phyloP scores from a whole-genome alignment of 768 basidiomycete genomes.

The Porpolomopsis calyptriformis region DNA sequence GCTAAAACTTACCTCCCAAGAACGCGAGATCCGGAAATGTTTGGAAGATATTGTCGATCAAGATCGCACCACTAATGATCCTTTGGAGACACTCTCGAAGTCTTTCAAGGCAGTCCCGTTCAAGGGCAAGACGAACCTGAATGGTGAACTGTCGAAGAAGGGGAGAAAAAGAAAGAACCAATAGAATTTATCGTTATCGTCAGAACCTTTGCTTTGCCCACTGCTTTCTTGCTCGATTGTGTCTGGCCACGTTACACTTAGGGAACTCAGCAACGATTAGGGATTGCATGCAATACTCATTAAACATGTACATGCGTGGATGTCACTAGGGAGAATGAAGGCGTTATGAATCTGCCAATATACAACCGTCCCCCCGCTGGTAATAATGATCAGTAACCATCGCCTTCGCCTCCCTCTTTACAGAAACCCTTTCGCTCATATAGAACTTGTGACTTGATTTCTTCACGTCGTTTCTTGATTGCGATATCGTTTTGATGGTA shows the following conservation, averaged over 20 bases:
- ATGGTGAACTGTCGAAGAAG: slow-evolving; percentile 41
- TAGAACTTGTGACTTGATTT: slow-evolving; percentile 70
- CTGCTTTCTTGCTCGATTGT: slow-evolving; percentile 9
- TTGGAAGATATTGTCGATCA: slow-evolving; percentile 63
- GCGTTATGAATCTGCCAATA: slow-evolving; percentile 19
- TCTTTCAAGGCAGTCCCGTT: slow-evolving; percentile 28
- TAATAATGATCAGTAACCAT: slow-evolving; percentile 59
- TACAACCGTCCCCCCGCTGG: neutral
- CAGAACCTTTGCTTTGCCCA: slow-evolving; percentile 10
- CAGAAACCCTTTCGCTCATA: slow-evolving; percentile 83
- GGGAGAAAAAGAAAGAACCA: slow-evolving; percentile 47
- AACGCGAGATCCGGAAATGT: slow-evolving; percentile 66
- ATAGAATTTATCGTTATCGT: slow-evolving; percentile 14
- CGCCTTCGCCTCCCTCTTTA: slow-evolving; percentile 92
- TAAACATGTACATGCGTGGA: neutral
- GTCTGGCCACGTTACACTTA: too few relatives aligned
- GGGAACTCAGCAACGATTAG: too few relatives aligned
- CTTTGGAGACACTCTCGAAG: slow-evolving; percentile 24
- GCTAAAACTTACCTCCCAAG: slow-evolving; percentile 55
- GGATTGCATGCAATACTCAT: neutral
- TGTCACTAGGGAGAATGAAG: neutral
- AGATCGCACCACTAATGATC: slow-evolving; percentile 25
- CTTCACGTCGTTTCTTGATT: slow-evolving; percentile 69
- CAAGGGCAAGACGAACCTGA: slow-evolving; percentile 37
- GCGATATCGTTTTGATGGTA: slow-evolving; percentile 68